Evolutionary conservation across 2,329 filamentous ascomycete genomes (phyloP), one percentile per base, ranked within the genome.

Genomic region (Fusarium newnesense): DNA sequence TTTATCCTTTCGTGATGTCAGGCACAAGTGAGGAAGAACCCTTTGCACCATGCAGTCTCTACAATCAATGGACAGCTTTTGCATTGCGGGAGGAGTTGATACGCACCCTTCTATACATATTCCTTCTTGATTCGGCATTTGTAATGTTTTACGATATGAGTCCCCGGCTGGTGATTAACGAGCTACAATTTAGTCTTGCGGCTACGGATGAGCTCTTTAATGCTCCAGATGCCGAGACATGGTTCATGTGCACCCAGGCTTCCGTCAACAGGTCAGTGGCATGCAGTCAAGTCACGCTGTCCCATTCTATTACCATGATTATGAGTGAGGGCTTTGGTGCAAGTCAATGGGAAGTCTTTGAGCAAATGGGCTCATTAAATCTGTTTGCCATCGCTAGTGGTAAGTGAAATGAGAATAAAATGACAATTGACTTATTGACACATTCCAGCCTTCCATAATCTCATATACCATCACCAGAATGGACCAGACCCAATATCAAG

Each of bases 131-230:
- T 26, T 70, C 62, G 16, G 71, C 66, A 0, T 73, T 67, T 7
- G 56, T 73, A 16, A 73, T 73, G 26, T 73, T 73, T 16, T 44
- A 73, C n/a, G 70, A 70, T 7, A 34, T 67, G 6, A 42, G 52
- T 16, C 69, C 69, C 2, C 60, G 60, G 1, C 73, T 74, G 71
- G 43, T 65, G 1, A 37, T 61, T 7, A 37, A 8, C 2, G 71
- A 74, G 26, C 11, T 74, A 16, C 40, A 39, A 9, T 73, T 73
- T 16, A 40, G 66, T n/a, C 18, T 74, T 3, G 26, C 66, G 1
- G 58, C 50, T 39, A 40, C 60, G 0, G 69, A 74, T 9, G 28
- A 37, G 7, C 53, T 57, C 2, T 73, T 73, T 16, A 24, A 60
- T 15, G 69, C 71, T 11, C 13, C 52, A 6, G 13, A 67, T 13